phyloP scores from a whole-genome alignment of 768 basidiomycete genomes.

The Tricholomella constricta region DNA sequence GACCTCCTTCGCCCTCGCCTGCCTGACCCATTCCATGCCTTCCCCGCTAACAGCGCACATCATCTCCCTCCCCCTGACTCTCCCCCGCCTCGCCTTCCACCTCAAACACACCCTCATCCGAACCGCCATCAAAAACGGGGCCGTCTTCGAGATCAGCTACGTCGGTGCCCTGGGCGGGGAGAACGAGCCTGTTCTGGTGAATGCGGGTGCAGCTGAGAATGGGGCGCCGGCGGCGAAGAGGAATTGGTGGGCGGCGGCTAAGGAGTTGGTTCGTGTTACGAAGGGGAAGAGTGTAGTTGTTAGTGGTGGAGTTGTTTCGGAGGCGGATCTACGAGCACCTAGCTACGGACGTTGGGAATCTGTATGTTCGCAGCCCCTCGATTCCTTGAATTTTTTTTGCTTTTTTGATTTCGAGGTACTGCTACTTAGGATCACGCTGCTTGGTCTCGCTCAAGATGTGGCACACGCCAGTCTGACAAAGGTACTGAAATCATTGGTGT shows the following conservation, averaged over 20 bases:
- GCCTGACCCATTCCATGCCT: conserved; percentile 76
- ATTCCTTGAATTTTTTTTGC: background rate
- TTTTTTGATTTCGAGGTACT: no score
- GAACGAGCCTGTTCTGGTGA: conserved; percentile 44
- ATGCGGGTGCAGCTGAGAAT: conserved; percentile 52
- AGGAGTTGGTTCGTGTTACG: conserved; percentile 77
- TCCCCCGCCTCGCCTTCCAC: conserved; percentile 76
- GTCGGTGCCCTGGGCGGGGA: conserved; percentile 72
- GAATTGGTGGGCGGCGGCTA: conserved; percentile 83
- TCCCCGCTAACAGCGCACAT: conserved; percentile 79
- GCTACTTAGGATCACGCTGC: conserved; percentile 62
- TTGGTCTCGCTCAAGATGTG: conserved; percentile 68
- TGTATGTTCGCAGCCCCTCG: conserved; percentile 49
- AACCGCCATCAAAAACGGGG: conserved; percentile 79
- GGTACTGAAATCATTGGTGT: conserved; percentile 63
- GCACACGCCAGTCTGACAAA: conserved; percentile 65
- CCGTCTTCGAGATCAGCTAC: conserved; percentile 81
- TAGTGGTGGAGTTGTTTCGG: conserved; percentile 64
- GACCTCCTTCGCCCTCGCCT: conserved; percentile 74
- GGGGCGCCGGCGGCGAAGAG: conserved; percentile 61
- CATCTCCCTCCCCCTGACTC: conserved; percentile 76
- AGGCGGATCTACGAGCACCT: conserved; percentile 71
- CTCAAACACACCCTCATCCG: conserved; percentile 84
- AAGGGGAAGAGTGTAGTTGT: conserved; percentile 78
- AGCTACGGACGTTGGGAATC: conserved; percentile 70